Base-by-base conservation (phyloP, 768 basidiomycete species). In the Tephrocybe sp. region DNA sequence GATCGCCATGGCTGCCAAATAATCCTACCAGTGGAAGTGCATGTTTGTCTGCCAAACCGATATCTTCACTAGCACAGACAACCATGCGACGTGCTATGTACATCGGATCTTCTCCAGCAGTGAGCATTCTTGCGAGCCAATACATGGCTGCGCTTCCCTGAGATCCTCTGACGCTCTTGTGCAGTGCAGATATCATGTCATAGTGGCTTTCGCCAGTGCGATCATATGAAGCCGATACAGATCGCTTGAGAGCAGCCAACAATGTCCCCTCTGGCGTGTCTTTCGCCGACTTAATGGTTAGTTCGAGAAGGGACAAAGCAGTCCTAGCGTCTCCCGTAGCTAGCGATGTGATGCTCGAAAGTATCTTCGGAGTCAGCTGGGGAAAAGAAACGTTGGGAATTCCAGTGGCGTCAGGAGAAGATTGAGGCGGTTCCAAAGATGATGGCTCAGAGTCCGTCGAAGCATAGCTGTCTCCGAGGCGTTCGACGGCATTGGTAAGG, bases 121-220 rank as follows among this genome's bases (percentile, higher is more conserved):
- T 78, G 28, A 92, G 72, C 90, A 92, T 92, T 44, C 88, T 79
- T 9, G 90, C 90, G 18, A 94, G 75, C 90, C 91, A 94, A 64
- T 93, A 94, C 73, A 93, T 70, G 5, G 91, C 91, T 0, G 90
- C 92, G 59, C 76, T 76, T 5, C 82, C 83, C 55, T 92, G 82
- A 49, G 83, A 81, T 7, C 90, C 92, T 28, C 92, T 78, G 28
- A 93, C 78, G 51, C 82, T 83, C 67, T 94, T 94, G 69, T 94
- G 91, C 58, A 93, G 70, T 2, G 87, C 90, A 26, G 84, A 87
- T 58, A 90, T 91, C 82, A 88, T 84, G 65, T 92, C 89, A 61
- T 90, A 92, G 51, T 75, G 80, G 52, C 76, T 76, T 55, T 93
- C 92, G 3, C 90, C 89, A 8, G 79, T 78, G 28, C 90, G 79